Percentiles rank a stretch among this genome's conserved stretches.
Evolutionary conservation across 2,329 filamentous ascomycete genomes (phyloP).

Genomic region (Aspergillus aculeatinus): DNA sequence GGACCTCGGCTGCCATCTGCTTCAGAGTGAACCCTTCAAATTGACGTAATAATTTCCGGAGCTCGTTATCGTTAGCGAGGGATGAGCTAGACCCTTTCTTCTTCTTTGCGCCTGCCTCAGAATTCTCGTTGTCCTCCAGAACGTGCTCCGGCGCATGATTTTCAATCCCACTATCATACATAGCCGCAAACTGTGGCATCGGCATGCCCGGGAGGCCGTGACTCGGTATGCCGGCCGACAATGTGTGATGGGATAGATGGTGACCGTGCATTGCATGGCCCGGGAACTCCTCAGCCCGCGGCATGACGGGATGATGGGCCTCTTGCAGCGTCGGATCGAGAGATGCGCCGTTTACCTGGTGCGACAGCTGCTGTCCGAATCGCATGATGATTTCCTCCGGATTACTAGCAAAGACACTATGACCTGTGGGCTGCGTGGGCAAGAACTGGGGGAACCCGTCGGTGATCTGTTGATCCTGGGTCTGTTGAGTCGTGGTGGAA

Average conservation of each 20-base stretch:
- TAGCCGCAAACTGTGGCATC: constrained; percentile 38
- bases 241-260: constrained; percentile 35
- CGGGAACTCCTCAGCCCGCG: constrained; percentile 41
- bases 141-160: constrained; percentile 42
- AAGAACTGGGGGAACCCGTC: constrained; percentile 43
- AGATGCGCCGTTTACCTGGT: constrained; percentile 35
- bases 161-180: constrained; percentile 45
- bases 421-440: constrained; percentile 34
- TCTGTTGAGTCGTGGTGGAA: constrained; percentile 47
- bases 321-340: constrained; percentile 42
- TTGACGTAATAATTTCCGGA: constrained; percentile 48
- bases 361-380: constrained; percentile 44
- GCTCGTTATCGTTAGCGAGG: constrained; percentile 50
- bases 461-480: constrained; percentile 42
- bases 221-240: constrained; percentile 36
- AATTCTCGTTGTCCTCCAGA: constrained; percentile 44
- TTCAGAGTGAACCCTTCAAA: constrained; percentile 47
- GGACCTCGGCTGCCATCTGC: constrained; percentile 50
- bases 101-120: constrained; percentile 45
- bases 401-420: constrained; percentile 40
- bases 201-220: constrained; percentile 34
- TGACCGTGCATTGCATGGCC: constrained; percentile 37
- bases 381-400: constrained; percentile 49
- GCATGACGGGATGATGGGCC: constrained; percentile 34
- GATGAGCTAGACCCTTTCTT: constrained; percentile 50